Evolutionary conservation across 1,284 basidiomycete genomes (phyloP), one percentile per base, ranked within the genome.

Genomic region (Ceratobasidium sp.): DNA sequence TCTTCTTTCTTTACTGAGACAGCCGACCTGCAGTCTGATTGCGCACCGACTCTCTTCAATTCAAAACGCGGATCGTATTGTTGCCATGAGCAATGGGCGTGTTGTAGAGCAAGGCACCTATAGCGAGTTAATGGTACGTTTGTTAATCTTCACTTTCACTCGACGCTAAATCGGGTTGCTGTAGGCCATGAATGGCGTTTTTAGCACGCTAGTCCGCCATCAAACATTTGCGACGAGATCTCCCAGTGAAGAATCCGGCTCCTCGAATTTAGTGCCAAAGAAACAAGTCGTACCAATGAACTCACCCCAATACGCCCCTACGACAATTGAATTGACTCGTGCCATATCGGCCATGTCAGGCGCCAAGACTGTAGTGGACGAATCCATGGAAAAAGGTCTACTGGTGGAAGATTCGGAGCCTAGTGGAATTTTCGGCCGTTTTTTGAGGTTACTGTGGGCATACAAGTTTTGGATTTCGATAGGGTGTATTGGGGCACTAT

Each of bases 1-100:
- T 39, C 14, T 39, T 39, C 14, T 39, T 39, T 39, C 14, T 39
- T 39, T 39, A 14, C 36, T 39, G 14, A 39, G 36, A 28, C 58
- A 12, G 26, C 4, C 4, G 43, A 26, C 23, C 16, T 58, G 6
- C 28, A 69, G 71, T 9, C 28, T 72, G 12, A 85, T 87, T 73
- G 85, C 85, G 0, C 85, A 86, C 76, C 79, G 85, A 8, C 78
- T 86, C 9, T 64, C 58, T 14, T 62, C 84, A 0, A 86, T 87
- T 71, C 83, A 85, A 73, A 80, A 82, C 69, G 84, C 84, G 26
- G 84, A 86, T 76, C 79, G 82, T 72, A 87, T 87, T 75, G 82
- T 81, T 75, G 82, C 79, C 71, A 81, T 85, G 73, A 77, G 79
- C 0, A 82, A 85, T 10, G 84, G 84, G 1, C 77, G 77, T 21